These are phyloP conservation scores for Catunica adiposa DNA, from an alignment of 2,329 filamentous ascomycete species.

Conservation along the genomic window DNA sequence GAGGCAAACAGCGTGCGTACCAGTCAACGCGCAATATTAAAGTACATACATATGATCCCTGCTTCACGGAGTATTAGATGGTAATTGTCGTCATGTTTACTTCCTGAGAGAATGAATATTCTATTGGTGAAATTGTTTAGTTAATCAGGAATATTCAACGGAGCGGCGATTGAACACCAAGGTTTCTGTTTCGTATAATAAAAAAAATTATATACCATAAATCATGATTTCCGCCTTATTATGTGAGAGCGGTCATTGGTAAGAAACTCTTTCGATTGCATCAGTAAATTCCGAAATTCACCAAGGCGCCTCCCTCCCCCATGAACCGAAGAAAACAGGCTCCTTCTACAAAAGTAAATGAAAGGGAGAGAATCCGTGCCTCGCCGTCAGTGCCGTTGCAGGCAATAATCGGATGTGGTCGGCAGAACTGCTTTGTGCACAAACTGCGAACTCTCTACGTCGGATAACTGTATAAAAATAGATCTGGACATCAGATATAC, in stretches of 20 bases:
- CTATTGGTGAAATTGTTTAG: too few relatives aligned
- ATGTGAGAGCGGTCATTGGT: neutral
- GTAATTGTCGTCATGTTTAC: too few relatives aligned
- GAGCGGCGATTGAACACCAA: too few relatives aligned
- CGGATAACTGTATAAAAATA: neutral
- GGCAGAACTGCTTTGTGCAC: neutral
- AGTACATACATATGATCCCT: too few relatives aligned
- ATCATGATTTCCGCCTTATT: too few relatives aligned
- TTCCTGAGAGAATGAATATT: too few relatives aligned
- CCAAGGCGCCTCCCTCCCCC: neutral
- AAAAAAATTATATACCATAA: too few relatives aligned
- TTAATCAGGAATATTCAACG: too few relatives aligned
- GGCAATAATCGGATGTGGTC: neutral
- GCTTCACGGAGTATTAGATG: too few relatives aligned
- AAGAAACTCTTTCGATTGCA: neutral
- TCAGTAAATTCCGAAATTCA: neutral
- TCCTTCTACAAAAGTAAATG: neutral
- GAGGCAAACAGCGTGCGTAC: too few relatives aligned
- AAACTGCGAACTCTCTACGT: neutral
- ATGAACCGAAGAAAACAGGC: neutral
- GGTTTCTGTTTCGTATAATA: too few relatives aligned
- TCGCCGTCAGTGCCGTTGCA: neutral
- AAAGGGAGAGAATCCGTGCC: neutral
- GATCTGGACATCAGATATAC: neutral
- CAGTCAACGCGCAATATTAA: too few relatives aligned